Conservation (phyloP, 2,329 filamentous ascomycete species). For the Claviceps digitariae region DNA sequence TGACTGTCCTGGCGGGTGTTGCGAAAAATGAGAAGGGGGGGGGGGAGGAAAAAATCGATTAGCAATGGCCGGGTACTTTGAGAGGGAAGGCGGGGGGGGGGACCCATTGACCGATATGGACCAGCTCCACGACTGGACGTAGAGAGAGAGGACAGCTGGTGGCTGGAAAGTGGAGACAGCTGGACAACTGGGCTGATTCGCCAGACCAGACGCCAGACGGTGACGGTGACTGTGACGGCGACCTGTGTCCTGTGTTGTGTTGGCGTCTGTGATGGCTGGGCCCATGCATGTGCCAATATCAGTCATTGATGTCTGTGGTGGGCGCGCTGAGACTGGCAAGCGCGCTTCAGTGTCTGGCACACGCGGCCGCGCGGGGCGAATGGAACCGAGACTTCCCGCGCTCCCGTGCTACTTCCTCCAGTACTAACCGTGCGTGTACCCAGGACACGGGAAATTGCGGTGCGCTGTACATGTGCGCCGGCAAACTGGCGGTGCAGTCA, state of each 20-base stretch:
- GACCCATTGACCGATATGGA: not conserved
- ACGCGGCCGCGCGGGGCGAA: too few relatives aligned
- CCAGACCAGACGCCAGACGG: not conserved
- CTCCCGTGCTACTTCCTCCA: too few relatives aligned
- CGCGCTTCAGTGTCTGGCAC: too few relatives aligned
- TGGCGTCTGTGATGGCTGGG: not conserved
- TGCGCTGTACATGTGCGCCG: not conserved
- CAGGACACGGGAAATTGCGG: too few relatives aligned
- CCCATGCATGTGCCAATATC: too few relatives aligned
- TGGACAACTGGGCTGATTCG: conserved; percentile 17
- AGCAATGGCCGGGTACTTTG: not conserved
- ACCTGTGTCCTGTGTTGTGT: too few relatives aligned
- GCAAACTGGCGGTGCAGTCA: too few relatives aligned
- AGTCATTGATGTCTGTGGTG: too few relatives aligned
- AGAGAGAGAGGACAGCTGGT: not conserved
- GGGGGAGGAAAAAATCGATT: not conserved
- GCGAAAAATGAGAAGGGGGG: not conserved
- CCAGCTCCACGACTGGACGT: not conserved
- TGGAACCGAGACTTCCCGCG: too few relatives aligned
- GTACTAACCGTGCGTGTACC: too few relatives aligned
- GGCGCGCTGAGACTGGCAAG: too few relatives aligned
- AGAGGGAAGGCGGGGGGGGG: not conserved
- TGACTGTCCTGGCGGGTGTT: conserved; percentile 4
- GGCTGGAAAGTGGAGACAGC: not conserved
- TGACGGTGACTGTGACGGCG: not conserved